A percentile compares a stretch with the other conserved stretches of the same genome.
Conservation (phyloP, 345 rosid species). For the Sonneratia alba region DNA sequence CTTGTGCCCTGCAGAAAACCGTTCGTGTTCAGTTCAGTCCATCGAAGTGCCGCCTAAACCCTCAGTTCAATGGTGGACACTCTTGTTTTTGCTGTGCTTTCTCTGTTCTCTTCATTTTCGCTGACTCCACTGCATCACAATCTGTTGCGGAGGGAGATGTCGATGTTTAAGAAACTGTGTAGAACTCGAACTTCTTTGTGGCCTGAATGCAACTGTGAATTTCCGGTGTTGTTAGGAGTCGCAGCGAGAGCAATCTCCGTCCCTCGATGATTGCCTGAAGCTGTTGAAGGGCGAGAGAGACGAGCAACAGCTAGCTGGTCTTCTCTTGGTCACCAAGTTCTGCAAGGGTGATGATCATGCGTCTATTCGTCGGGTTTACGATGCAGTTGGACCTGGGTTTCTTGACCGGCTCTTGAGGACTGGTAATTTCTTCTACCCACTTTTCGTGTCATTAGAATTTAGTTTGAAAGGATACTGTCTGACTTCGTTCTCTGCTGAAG, state of each 20-base stretch:
- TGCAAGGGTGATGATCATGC: slow-evolving; percentile 49
- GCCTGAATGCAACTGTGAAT: not conserved
- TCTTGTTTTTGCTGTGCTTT: not conserved
- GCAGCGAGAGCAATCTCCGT: slow-evolving; percentile 25
- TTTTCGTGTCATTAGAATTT: not conserved
- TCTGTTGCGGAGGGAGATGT: not conserved
- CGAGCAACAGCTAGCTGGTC: slow-evolving; percentile 87
- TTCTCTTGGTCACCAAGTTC: slow-evolving; percentile 71
- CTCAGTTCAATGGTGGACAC: not conserved
- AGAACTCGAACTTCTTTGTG: not conserved
- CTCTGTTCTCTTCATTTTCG: not conserved
- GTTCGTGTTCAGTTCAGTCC: not conserved
- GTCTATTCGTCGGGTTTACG: slow-evolving; percentile 48
- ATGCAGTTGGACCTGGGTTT: slow-evolving; percentile 55
- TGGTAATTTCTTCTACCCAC: slow-evolving; percentile 30
- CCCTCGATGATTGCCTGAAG: slow-evolving; percentile 72
- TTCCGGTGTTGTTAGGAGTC: slow-evolving; percentile 15
- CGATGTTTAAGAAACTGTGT: not conserved
- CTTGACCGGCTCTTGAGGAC: slow-evolving; percentile 69
- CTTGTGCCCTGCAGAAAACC: not conserved
- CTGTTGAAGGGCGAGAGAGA: slow-evolving; percentile 74
- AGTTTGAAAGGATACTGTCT: not conserved
- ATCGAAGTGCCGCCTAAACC: not conserved
- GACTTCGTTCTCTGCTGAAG: not conserved
- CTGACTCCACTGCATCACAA: not conserved